Base-by-base conservation (phyloP, 495 filamentous ascomycete species). In the Aspergillus haitiensis region DNA sequence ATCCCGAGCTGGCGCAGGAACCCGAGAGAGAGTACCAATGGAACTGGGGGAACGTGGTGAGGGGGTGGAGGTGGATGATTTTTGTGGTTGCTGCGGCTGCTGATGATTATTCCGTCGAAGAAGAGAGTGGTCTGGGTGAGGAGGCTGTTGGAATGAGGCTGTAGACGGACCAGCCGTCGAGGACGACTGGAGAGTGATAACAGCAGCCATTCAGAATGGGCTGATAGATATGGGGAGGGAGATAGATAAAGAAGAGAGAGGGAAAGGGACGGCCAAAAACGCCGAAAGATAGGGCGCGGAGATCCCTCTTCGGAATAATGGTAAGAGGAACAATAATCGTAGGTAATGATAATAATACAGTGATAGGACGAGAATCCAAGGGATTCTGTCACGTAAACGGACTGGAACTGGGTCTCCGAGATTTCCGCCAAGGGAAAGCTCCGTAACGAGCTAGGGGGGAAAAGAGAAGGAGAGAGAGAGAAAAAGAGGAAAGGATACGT, bases 161-260 rank as follows among this genome's bases (percentile, higher is more conserved):
- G 68, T 31, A 15, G 34, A 63, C 39, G 59, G 63, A 46, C 61
- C 66, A 63, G 64, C 64, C 60, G 73, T 66, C 49, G 73, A 65
- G 61, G 72, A 75, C 64, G 75, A 76, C 67, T 78, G 75, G 64
- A 78, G 65, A 10, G 74, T 77, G 66, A 79, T 76, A 68, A 76
- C 75, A 49, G 75, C 73, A 56, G 76, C 76, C 76, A 78, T 77
- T 64, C 50, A 56, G 55, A 32, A 51, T 12, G 36, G 56, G 33
- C 27, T 37, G 59, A 59, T 56, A 52, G 55, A 39, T 45, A 58
- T 11, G 16, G 15, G 36, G 53, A 56, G 37, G 40, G 16, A 37
- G 46, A 57, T 47, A 42, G 48, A 48, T 44, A 56, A 58, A 37
- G 16, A 32, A 42, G 46, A 55, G 37, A 44, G 48, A 27, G 27